Conservation (phyloP, 495 filamentous ascomycete species). For the Trichoderma reesei region DNA sequence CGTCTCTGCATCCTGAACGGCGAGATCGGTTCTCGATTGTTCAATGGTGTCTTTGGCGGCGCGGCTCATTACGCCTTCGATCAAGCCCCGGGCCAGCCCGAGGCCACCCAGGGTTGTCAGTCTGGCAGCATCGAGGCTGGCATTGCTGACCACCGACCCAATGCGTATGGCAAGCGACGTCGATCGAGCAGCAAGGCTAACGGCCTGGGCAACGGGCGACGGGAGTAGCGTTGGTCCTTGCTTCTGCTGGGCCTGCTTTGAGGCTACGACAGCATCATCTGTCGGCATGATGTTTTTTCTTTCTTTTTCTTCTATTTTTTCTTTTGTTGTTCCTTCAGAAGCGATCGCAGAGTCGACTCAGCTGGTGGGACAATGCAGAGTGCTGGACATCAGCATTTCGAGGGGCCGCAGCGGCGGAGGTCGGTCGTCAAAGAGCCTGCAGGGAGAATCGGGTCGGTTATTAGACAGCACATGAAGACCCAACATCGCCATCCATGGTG, state of each 20-base stretch:
- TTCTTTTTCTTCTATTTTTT: too few relatives aligned
- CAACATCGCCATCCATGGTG: background rate
- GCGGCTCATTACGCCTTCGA: slow-evolving; percentile 56
- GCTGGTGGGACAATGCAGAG: background rate
- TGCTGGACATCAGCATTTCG: background rate
- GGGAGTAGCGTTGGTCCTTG: slow-evolving; percentile 56
- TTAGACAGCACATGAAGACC: background rate
- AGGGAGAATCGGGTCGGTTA: background rate
- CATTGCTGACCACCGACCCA: slow-evolving; percentile 55
- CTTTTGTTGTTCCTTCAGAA: too few relatives aligned
- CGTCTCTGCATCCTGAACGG: slow-evolving; percentile 50
- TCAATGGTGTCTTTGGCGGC: slow-evolving; percentile 59
- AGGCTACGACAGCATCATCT: slow-evolving; percentile 12
- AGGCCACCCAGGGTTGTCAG: slow-evolving; percentile 60
- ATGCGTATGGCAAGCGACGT: slow-evolving; percentile 61
- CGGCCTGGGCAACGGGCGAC: slow-evolving; percentile 52
- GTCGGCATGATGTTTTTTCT: background rate
- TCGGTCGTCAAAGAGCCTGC: background rate
- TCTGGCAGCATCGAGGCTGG: slow-evolving; percentile 55
- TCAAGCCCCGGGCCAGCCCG: slow-evolving; percentile 54
- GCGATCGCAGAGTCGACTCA: background rate
- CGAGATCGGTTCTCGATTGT: slow-evolving; percentile 44
- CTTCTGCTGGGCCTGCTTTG: slow-evolving; percentile 10
- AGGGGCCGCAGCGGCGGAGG: background rate
- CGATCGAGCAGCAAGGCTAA: slow-evolving; percentile 59